phyloP scores from a whole-genome alignment of 345 rosid species.

The Acer campestre region DNA sequence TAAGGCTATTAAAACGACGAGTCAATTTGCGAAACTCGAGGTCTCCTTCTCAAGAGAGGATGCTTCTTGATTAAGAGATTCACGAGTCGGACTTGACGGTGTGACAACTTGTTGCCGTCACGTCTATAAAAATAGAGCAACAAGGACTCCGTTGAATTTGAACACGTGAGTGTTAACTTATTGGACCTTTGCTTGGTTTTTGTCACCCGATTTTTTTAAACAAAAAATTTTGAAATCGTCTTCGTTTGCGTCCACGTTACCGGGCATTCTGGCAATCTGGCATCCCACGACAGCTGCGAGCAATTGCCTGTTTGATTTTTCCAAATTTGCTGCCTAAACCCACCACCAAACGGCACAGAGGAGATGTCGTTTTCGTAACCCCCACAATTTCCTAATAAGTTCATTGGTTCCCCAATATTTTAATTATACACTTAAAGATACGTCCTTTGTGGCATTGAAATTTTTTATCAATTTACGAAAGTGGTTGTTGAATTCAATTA shows the following conservation, averaged over 20 bases:
- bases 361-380: not conserved
- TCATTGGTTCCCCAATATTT: not conserved
- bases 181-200: not conserved
- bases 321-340: not conserved
- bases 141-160: not conserved
- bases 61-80: no score
- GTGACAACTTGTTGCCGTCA: constrained; percentile 5
- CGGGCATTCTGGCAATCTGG: not conserved
- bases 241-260: not conserved
- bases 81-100: not conserved
- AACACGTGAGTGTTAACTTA: not conserved
- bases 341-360: not conserved
- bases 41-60: not conserved
- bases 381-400: not conserved
- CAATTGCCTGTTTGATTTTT: not conserved
- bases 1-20: not conserved
- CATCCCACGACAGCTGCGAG: not conserved
- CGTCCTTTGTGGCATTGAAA: not conserved
- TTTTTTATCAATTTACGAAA: no score
- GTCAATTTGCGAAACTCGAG: not conserved
- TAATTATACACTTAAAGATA: not conserved
- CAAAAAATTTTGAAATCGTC: not conserved
- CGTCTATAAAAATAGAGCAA: not conserved
- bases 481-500: no score
- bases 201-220: constrained; percentile 3